These are phyloP conservation scores for Fusarium anthophilum DNA, from an alignment of 2,329 filamentous ascomycete genomes.

Conservation along the genomic window DNA sequence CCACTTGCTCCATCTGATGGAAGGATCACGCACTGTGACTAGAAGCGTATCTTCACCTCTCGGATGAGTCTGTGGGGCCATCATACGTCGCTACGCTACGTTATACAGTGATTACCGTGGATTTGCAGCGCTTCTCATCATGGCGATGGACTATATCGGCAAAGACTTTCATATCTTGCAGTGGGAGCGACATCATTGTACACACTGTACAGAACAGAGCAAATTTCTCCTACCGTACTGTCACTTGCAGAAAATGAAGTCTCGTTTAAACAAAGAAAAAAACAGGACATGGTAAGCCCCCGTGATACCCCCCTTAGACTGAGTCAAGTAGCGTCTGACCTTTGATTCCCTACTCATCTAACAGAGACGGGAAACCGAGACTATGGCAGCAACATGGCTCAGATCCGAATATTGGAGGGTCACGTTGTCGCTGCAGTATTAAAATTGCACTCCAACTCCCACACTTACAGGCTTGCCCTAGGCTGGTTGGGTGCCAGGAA, in stretches of 20 bases:
- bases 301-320: constrained; percentile 29
- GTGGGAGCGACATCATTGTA: not conserved
- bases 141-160: constrained; percentile 3
- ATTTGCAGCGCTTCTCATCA: constrained; percentile 6
- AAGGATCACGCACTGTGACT: constrained; percentile 14
- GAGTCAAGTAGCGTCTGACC: constrained; percentile 40
- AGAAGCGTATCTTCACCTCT: not conserved
- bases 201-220: not conserved
- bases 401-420: constrained; percentile 34
- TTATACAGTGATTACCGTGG: not conserved
- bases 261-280: constrained; percentile 13
- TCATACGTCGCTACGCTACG: constrained; percentile 6
- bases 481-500: not conserved
- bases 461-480: not conserved
- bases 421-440: constrained; percentile 38
- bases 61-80: constrained; percentile 15
- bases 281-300: constrained; percentile 1
- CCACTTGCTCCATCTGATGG: constrained; percentile 14
- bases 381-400: constrained; percentile 31
- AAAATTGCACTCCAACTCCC: constrained; percentile 31
- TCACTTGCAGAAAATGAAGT: constrained; percentile 1
- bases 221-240: not conserved
- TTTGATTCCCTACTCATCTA: constrained; percentile 36
- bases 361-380: constrained; percentile 31
- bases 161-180: not conserved